Evolutionary conservation across 2,329 filamentous ascomycete species (phyloP), one percentile per base, ranked within the genome.

Genomic region (Westerdykella sp.): DNA sequence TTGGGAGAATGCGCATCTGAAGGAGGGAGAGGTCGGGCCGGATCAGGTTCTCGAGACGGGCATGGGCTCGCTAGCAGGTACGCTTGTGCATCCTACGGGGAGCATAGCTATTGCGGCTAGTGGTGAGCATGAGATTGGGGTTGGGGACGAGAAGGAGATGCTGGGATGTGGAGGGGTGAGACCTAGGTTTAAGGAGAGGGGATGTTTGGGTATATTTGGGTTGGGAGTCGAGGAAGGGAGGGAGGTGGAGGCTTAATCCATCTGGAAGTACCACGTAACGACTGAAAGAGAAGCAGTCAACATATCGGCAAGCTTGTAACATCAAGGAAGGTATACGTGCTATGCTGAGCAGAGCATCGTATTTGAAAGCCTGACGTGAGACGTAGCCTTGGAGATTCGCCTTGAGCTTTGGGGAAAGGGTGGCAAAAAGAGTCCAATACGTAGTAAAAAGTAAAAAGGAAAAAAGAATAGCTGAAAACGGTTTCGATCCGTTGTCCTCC

Each of bases 11-110:
- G 57, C 65, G 30, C 57, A 50, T 23, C 12, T 44, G 31, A 55
- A 47, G 28, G 57, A 64, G 23, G 65, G 63, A 1, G 50, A 48
- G 6, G 49, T 67, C n/a, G 42, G 57, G 42, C 69, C 75, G 2
- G 66, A 69, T 46, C 52, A 62, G 31, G 54, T 55, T 14, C 36
- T 65, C 3, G 25, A 40, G 11, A 51, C 62, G 1, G 40, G 48
- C 0, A 43, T 37, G 1, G 55, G 37, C 4, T 55, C 57, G 12
- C 51, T 62, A 37, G 54, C 55, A 3, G 51, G 46, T 7, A 52
- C 53, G 16, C 46, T 62, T 14, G 55, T 65, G 25, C 54, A 61
- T 55, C 13, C 42, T 1, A 46, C 44, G 40, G 60, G 59, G 1
- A 40, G 46, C 21, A 22, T 59, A 41, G 55, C 53, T 1, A 53